Conservation (phyloP, 169 alveolate species). For the Toxoplasma gondii region DNA sequence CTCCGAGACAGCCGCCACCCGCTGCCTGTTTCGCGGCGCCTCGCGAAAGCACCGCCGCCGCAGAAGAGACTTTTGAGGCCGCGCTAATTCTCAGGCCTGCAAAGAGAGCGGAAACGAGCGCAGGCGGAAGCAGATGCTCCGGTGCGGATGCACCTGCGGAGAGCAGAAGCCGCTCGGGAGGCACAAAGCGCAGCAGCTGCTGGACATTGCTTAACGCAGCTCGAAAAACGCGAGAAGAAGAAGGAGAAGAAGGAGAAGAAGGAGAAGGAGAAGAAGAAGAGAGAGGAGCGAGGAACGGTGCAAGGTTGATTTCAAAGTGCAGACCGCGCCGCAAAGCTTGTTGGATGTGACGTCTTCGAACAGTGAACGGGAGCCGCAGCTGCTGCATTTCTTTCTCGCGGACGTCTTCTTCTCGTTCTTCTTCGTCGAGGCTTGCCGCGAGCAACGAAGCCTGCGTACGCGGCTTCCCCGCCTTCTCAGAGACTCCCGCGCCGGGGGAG, state of each 20-base stretch:
- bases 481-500: background rate
- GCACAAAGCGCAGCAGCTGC: slow-evolving; percentile 52
- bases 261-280: background rate
- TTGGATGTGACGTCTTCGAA: slow-evolving; percentile 39
- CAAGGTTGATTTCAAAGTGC: slow-evolving; percentile 39
- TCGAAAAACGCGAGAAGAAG: background rate
- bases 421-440: background rate
- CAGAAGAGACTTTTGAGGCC: slow-evolving; percentile 5
- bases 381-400: background rate
- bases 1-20: slow-evolving; percentile 13
- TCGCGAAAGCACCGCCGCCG: background rate
- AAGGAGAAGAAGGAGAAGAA: slow-evolving; percentile 1
- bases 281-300: background rate
- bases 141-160: slow-evolving; percentile 39
- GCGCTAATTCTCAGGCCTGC: slow-evolving; percentile 46
- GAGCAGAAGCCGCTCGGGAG: slow-evolving; percentile 44
- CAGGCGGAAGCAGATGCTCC: slow-evolving; percentile 42
- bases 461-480: background rate
- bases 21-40: slow-evolving; percentile 35
- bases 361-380: slow-evolving; percentile 30
- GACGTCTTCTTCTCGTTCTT: background rate
- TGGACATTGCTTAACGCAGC: slow-evolving; percentile 4
- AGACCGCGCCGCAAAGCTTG: slow-evolving; percentile 55
- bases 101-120: slow-evolving; percentile 22
- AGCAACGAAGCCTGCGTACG: background rate